Conservation (phyloP, 2,329 filamentous ascomycete species). For the Sarocladium oryzae region DNA sequence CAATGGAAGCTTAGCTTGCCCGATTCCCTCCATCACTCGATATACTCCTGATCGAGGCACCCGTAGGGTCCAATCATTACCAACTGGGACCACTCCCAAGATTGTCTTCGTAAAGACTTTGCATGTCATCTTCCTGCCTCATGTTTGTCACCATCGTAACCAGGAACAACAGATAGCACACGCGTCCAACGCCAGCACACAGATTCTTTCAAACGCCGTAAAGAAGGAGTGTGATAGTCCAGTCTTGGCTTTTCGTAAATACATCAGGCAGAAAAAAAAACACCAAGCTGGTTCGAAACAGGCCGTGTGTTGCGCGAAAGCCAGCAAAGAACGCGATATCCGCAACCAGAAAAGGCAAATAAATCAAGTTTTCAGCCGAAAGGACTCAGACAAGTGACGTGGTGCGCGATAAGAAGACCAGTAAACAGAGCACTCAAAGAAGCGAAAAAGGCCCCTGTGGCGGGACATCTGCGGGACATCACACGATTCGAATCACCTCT, state of each 20-base stretch:
- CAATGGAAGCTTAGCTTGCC: neutral
- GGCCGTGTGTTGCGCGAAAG: neutral
- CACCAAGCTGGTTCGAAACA: neutral
- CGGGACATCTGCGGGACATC: too few relatives aligned
- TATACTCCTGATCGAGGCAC: neutral
- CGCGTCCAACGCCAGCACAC: neutral
- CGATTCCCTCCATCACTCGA: neutral
- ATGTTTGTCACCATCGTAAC: neutral
- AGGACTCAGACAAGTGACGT: too few relatives aligned
- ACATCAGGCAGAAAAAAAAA: neutral
- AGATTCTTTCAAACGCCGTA: neutral
- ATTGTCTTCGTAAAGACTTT: neutral
- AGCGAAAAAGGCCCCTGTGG: neutral
- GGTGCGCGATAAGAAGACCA: too few relatives aligned
- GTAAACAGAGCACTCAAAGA: too few relatives aligned
- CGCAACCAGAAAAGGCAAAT: neutral
- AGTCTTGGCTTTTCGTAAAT: constrained; percentile 6
- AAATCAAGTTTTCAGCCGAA: neutral
- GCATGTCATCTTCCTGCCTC: neutral
- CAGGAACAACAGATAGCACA: neutral
- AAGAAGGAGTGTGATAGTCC: constrained; percentile 4
- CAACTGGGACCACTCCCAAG: neutral
- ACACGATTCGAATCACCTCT: too few relatives aligned
- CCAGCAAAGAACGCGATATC: neutral
- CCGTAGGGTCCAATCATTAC: neutral